Evolutionary conservation across 495 filamentous ascomycete genomes (phyloP).

Genomic region (Staphylotrichum longicolle): DNA sequence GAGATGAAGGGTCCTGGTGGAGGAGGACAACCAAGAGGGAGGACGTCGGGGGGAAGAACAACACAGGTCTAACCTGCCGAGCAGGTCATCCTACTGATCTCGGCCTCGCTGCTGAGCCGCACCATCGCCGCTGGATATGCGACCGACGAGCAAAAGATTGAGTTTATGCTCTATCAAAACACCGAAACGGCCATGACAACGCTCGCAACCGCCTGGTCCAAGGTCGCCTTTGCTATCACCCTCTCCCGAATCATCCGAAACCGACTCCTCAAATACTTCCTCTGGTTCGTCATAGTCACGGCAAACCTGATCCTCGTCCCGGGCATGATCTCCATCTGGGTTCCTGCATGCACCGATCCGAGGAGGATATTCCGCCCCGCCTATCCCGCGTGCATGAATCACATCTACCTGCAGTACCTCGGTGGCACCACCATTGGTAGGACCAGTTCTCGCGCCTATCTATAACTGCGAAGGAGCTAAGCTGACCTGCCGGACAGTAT

Average conservation of each 20-base stretch:
- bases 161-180: constrained; percentile 26
- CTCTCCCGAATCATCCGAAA: constrained; percentile 20
- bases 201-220: constrained; percentile 25
- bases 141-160: constrained; percentile 11
- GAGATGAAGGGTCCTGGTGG: background rate
- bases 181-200: constrained; percentile 18
- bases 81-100: constrained; percentile 20
- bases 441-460: background rate
- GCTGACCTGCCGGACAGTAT: constrained; percentile 11
- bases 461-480: background rate
- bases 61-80: background rate
- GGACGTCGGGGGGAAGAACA: no score
- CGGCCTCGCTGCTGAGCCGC: constrained; percentile 19
- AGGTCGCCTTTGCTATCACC: constrained; percentile 27
- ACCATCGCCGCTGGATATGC: constrained; percentile 18
- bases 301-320: constrained; percentile 25
- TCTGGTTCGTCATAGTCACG: constrained; percentile 22
- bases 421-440: constrained; percentile 24
- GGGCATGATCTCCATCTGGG: constrained; percentile 23
- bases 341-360: constrained; percentile 25
- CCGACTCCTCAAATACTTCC: constrained; percentile 13
- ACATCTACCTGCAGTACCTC: constrained; percentile 14
- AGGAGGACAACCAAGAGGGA: background rate
- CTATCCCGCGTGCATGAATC: constrained; percentile 17
- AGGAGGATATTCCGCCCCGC: constrained; percentile 15